phyloP scores from a whole-genome alignment of 176 grass and related monocot genomes.

The Themeda triandra region DNA sequence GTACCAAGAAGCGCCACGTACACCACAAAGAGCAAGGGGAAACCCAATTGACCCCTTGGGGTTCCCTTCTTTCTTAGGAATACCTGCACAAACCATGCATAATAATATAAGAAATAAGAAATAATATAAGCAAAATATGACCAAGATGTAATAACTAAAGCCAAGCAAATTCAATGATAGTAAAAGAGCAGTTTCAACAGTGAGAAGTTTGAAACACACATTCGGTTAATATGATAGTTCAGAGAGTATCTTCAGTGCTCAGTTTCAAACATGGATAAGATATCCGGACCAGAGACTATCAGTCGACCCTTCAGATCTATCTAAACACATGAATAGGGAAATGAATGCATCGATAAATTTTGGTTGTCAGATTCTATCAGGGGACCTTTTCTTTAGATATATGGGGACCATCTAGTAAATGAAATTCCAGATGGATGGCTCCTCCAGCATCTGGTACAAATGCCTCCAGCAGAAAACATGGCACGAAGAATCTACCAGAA shows the following conservation, averaged over 20 bases:
- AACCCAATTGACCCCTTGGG: conserved; percentile 56
- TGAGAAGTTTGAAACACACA: not conserved
- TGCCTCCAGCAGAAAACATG: not conserved
- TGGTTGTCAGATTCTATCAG: not conserved
- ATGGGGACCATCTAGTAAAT: not conserved
- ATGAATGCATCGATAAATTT: not conserved
- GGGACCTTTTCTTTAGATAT: not conserved
- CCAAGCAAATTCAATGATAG: not conserved
- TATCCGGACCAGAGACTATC: not conserved
- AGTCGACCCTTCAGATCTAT: not conserved
- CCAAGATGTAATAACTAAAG: not conserved
- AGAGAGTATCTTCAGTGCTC: not conserved
- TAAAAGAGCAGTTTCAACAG: not conserved
- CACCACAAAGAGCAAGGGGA: conserved; percentile 81
- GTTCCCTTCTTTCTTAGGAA: conserved; percentile 54
- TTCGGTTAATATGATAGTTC: not conserved
- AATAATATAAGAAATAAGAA: conserved; percentile 37
- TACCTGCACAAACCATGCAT: conserved; percentile 35
- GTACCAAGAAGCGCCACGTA: conserved; percentile 74
- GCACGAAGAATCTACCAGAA: not conserved
- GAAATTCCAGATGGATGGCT: not conserved
- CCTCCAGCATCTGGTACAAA: not conserved
- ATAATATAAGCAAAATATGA: not conserved
- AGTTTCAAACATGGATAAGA: not conserved
- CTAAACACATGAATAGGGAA: not conserved